Conservation (phyloP, 768 basidiomycete genomes). For the Boletales sp. region DNA sequence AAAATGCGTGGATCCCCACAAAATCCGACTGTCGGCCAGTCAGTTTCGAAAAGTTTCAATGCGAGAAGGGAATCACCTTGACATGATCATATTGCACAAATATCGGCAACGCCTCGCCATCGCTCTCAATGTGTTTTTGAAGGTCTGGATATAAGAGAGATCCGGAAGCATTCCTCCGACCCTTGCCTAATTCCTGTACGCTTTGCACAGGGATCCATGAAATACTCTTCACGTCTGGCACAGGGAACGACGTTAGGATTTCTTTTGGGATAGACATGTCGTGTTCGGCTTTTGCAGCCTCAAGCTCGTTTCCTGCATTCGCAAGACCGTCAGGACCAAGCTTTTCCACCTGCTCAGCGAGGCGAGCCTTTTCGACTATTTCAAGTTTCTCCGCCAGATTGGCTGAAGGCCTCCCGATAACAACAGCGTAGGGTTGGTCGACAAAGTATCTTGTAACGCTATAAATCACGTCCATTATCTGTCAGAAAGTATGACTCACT, state of each 20-base stretch:
- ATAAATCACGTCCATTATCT: constrained; percentile 6
- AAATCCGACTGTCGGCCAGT: constrained; percentile 74
- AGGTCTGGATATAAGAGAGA: constrained; percentile 42
- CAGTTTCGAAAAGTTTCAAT: not conserved
- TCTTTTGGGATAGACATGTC: constrained; percentile 77
- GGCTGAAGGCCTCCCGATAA: constrained; percentile 88
- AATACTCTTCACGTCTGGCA: constrained; percentile 87
- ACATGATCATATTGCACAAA: constrained; percentile 95
- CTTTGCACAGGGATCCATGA: constrained; percentile 84
- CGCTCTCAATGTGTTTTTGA: constrained; percentile 58
- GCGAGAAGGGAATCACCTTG: constrained; percentile 45
- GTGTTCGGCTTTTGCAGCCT: constrained; percentile 84
- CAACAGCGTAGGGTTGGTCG: constrained; percentile 65
- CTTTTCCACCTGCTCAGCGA: constrained; percentile 59
- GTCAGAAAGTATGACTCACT: constrained; percentile 43
- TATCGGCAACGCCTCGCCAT: constrained; percentile 71
- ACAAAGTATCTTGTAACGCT: constrained; percentile 65
- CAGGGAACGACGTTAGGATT: constrained; percentile 80
- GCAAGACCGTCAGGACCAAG: constrained; percentile 83
- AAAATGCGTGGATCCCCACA: constrained; percentile 72
- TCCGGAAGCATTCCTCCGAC: constrained; percentile 33
- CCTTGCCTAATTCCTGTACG: constrained; percentile 57
- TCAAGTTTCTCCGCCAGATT: constrained; percentile 77
- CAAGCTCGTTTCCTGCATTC: constrained; percentile 60
- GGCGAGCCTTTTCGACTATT: constrained; percentile 72